Base-by-base conservation (phyloP, 768 basidiomycete genomes). In the Pleurotus ostreatus region DNA sequence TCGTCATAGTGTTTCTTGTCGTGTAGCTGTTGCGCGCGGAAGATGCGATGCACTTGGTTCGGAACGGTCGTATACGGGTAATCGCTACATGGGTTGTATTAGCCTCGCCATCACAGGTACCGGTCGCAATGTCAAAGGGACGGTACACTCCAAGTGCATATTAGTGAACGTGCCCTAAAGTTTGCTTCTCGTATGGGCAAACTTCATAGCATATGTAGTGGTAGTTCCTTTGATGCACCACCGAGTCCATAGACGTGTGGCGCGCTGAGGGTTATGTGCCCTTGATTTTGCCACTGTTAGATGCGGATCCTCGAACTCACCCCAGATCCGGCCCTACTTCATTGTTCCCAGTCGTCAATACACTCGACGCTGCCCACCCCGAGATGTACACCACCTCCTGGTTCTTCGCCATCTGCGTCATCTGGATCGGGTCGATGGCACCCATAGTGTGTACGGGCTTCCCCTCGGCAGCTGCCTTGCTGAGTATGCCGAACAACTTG, bases 61-160 rank as follows among this genome's bases (percentile, higher is more conserved):
- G 95, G 94, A 13, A 98, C 93, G 1, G 94, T 96, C 8, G 93
- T 94, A 70, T 97, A 97, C 1, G 94, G 93, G 68, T 97, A n/a
- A n/a, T n/a, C n/a, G n/a, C n/a, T n/a, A n/a, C n/a, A n/a, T n/a
- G n/a, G n/a, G n/a, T n/a, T n/a, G n/a, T n/a, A n/a, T n/a, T n/a
- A n/a, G n/a, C n/a, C n/a, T n/a, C n/a, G n/a, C n/a, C n/a, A n/a
- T n/a, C n/a, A n/a, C n/a, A n/a, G n/a, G n/a, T n/a, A n/a, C n/a
- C n/a, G n/a, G n/a, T n/a, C n/a, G n/a, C n/a, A n/a, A n/a, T n/a
- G n/a, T n/a, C n/a, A n/a, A n/a, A n/a, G n/a, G n/a, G n/a, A n/a
- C n/a, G n/a, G n/a, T n/a, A n/a, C n/a, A n/a, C n/a, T n/a, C n/a
- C n/a, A n/a, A n/a, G n/a, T n/a, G n/a, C n/a, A n/a, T n/a, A n/a